Evolutionary conservation across 176 grass and related monocot species (phyloP).

Genomic region (Eleusine coracana): DNA sequence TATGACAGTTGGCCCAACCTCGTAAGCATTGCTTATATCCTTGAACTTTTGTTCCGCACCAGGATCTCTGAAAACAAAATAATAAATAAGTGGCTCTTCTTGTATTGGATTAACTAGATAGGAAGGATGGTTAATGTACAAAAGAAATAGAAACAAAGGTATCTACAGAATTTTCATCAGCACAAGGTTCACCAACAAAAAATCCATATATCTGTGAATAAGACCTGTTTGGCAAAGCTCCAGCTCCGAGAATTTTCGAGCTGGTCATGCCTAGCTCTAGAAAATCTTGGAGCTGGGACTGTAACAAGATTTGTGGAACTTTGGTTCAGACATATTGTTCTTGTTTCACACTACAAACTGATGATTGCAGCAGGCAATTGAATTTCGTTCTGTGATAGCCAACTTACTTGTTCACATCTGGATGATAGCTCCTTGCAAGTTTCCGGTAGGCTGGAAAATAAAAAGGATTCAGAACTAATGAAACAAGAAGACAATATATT

Average conservation of each 20-base stretch:
- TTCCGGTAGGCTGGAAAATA: slow-evolving; percentile 81
- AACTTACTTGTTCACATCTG: slow-evolving; percentile 96
- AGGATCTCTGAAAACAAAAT: slow-evolving; percentile 74
- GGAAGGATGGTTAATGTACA: slow-evolving; percentile 23
- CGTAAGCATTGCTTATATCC: slow-evolving; percentile 98
- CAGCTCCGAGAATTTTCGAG: neutral
- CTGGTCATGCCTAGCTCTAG: neutral
- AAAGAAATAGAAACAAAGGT: slow-evolving; percentile 28
- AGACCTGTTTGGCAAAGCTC: neutral
- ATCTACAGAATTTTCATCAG: neutral
- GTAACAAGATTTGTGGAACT: neutral
- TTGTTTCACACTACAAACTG: neutral
- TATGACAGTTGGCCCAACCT: slow-evolving; percentile 56
- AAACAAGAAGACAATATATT: slow-evolving; percentile 15
- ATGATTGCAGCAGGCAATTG: neutral
- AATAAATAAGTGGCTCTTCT: slow-evolving; percentile 24
- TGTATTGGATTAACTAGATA: slow-evolving; percentile 18
- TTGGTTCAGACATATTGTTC: neutral
- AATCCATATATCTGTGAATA: neutral
- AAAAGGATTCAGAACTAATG: slow-evolving; percentile 34
- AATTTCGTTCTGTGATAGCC: slow-evolving; percentile 6
- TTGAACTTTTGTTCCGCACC: slow-evolving; percentile 96
- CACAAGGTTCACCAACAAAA: slow-evolving; percentile 1
- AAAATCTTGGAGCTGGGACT: neutral
- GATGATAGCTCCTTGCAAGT: slow-evolving; percentile 90